Percentiles rank a stretch among this genome's conserved stretches.
These are phyloP conservation scores for Coniochaeta prunicola DNA, from an alignment of 2,329 filamentous ascomycete species.

Conservation along the genomic window DNA sequence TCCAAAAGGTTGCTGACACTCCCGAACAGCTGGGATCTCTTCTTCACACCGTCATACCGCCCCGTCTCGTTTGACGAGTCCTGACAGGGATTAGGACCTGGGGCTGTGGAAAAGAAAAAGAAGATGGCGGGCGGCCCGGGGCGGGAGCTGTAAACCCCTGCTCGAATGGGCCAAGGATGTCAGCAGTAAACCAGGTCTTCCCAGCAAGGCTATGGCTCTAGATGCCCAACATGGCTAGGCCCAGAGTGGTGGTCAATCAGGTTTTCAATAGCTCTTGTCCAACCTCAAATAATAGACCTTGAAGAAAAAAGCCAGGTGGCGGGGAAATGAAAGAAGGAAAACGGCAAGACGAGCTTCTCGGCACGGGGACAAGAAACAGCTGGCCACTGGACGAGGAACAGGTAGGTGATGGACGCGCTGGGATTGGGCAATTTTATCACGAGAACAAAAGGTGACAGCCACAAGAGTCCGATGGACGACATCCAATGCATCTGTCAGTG, in stretches of 20 bases:
- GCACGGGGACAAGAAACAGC: neutral
- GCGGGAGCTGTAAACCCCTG: neutral
- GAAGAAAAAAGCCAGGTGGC: neutral
- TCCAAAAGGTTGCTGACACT: neutral
- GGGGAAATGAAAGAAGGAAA: neutral
- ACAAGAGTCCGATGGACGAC: neutral
- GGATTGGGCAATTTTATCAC: neutral
- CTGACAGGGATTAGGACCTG: neutral
- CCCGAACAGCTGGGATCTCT: neutral
- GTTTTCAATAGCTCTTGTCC: neutral
- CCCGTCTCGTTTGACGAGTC: neutral
- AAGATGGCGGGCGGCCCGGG: slow-evolving; percentile 2
- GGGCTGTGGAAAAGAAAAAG: neutral
- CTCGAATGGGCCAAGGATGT: neutral
- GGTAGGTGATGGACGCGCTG: neutral
- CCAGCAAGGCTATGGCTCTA: neutral
- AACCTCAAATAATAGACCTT: neutral
- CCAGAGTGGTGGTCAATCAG: neutral
- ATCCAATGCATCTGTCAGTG: neutral
- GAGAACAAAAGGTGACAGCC: neutral
- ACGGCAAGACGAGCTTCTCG: neutral
- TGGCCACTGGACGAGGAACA: neutral
- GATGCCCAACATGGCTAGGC: neutral
- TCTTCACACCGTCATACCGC: neutral
- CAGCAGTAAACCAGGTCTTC: neutral